Evolutionary conservation across 2,329 filamentous ascomycete species (phyloP).

Genomic region (Atkinsonella hypoxylon): DNA sequence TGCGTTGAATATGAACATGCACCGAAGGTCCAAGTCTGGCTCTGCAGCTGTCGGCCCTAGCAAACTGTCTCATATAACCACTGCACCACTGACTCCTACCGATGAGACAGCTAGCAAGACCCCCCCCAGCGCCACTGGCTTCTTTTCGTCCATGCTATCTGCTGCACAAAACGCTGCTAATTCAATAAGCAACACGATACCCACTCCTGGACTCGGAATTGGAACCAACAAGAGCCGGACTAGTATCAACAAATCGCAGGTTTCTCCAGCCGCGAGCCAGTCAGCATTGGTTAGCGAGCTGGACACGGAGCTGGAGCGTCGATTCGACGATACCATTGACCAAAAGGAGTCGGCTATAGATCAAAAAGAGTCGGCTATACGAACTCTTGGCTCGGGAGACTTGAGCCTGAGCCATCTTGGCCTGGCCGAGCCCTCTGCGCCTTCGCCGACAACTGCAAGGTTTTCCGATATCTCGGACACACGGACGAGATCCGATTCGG

Average conservation of each 20-base stretch:
- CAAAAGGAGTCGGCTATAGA: slow-evolving; percentile 64
- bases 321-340: slow-evolving; percentile 26
- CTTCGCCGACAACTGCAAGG: slow-evolving; percentile 44
- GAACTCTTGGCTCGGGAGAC: slow-evolving; percentile 81
- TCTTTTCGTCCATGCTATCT: slow-evolving; percentile 89
- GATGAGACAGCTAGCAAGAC: slow-evolving; percentile 50
- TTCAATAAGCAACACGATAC: slow-evolving; percentile 61
- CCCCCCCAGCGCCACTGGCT: slow-evolving; percentile 53
- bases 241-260: slow-evolving; percentile 14
- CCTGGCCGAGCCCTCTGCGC: slow-evolving; percentile 50
- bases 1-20: slow-evolving; percentile 61
- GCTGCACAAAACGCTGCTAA: slow-evolving; percentile 86
- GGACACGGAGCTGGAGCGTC: slow-evolving; percentile 18
- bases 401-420: slow-evolving; percentile 83
- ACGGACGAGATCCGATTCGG: slow-evolving; percentile 44
- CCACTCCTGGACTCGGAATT: slow-evolving; percentile 48
- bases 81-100: slow-evolving; percentile 63
- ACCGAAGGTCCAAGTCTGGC: slow-evolving; percentile 43
- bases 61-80: slow-evolving; percentile 71
- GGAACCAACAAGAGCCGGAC: slow-evolving; percentile 26
- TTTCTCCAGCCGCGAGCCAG: slow-evolving; percentile 15
- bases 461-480: slow-evolving; percentile 37
- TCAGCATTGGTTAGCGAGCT: slow-evolving; percentile 30
- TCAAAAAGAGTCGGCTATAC: slow-evolving; percentile 68
- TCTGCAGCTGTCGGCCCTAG: slow-evolving; percentile 55